Conservation (phyloP, 441 rosid genomes). For the Euphorbia neoarborescens region DNA sequence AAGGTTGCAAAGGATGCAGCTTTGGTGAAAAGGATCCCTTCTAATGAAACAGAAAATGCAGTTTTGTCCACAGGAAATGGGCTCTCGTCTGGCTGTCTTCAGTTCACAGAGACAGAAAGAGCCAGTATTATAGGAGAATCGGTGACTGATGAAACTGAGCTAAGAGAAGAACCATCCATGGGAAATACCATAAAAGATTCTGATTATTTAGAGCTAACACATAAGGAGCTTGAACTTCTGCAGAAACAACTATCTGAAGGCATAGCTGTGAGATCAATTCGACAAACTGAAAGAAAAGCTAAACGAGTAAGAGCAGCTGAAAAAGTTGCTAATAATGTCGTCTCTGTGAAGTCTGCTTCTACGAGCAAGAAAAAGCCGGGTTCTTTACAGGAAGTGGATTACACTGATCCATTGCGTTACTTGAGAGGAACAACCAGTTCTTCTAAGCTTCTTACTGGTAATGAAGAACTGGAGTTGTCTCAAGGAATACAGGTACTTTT, state of each 20-base stretch:
- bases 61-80: conserved; percentile 27
- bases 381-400: conserved; percentile 48
- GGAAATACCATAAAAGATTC: conserved; percentile 31
- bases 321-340: conserved; percentile 46
- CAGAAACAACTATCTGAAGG: conserved; percentile 46
- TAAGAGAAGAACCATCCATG: conserved; percentile 24
- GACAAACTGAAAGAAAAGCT: conserved; percentile 71
- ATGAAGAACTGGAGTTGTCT: conserved; percentile 64
- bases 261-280: conserved; percentile 63
- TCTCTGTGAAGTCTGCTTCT: conserved; percentile 46
- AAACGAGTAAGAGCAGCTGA: conserved; percentile 58
- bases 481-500: conserved; percentile 77
- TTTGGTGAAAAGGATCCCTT: conserved; percentile 30
- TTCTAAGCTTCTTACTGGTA: conserved; percentile 68
- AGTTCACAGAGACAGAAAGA: conserved; percentile 48
- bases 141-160: conserved; percentile 30
- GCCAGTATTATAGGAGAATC: conserved; percentile 50
- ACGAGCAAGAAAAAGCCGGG: conserved; percentile 51
- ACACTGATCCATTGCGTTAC: conserved; percentile 69
- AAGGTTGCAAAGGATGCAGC: conserved; percentile 78
- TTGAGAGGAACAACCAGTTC: conserved; percentile 57
- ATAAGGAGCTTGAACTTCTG: conserved; percentile 45
- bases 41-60: conserved; percentile 26
- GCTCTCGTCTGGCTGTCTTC: conserved; percentile 37
- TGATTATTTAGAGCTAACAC: conserved; percentile 41